These are phyloP conservation scores for Hymenochaete sp. DNA, from an alignment of 1,284 basidiomycete genomes.

Conservation along the genomic window DNA sequence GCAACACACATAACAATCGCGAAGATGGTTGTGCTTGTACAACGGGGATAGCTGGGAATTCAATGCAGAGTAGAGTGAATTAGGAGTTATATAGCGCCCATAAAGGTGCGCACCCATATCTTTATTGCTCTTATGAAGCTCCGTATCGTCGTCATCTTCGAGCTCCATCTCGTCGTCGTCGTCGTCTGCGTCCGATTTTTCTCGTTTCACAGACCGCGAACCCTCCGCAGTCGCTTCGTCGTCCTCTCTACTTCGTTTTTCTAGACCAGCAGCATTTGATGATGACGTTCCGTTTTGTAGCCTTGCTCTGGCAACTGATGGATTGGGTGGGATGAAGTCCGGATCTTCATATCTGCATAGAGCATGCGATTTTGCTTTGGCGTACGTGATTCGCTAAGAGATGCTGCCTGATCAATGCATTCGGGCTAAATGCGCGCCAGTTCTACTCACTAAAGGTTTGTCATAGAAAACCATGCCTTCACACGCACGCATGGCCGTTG, in stretches of 20 bases:
- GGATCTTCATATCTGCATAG: slow-evolving; percentile 69
- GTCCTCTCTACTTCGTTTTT: slow-evolving; percentile 65
- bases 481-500: slow-evolving; percentile 83
- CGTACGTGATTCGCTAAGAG: slow-evolving; percentile 74
- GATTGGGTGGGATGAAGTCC: slow-evolving; percentile 59
- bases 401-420: neutral
- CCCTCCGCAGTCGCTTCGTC: slow-evolving; percentile 51
- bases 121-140: slow-evolving; percentile 26
- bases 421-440: slow-evolving; percentile 15
- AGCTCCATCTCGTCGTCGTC: slow-evolving; percentile 78
- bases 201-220: slow-evolving; percentile 55
- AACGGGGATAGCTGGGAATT: slow-evolving; percentile 20
- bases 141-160: slow-evolving; percentile 63
- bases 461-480: slow-evolving; percentile 92
- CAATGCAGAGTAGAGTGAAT: slow-evolving; percentile 6
- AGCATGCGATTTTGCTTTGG: slow-evolving; percentile 79
- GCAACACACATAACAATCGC: slow-evolving; percentile 45
- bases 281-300: slow-evolving; percentile 7
- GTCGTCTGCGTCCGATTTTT: slow-evolving; percentile 55
- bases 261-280: slow-evolving; percentile 27
- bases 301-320: slow-evolving; percentile 40
- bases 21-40: slow-evolving; percentile 56
- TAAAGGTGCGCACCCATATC: too few species aligned
- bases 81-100: too few species aligned
- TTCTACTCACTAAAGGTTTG: slow-evolving; percentile 67